A percentile compares a stretch with the other conserved stretches of the same genome.
phyloP scores from a whole-genome alignment of 1,139 yeast genomes.

The Sugiyamaella xylanicola region DNA sequence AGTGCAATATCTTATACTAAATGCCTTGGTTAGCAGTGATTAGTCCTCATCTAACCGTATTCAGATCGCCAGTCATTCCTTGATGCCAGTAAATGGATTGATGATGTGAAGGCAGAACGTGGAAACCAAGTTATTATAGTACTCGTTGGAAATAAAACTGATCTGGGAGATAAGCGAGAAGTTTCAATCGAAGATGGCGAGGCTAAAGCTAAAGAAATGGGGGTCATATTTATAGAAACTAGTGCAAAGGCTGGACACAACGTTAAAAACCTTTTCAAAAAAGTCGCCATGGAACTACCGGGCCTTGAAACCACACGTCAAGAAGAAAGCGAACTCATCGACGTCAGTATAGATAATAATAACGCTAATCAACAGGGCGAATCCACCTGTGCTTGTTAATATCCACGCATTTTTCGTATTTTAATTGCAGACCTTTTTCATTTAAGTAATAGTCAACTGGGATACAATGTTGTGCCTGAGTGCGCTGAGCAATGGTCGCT shows the following conservation, averaged over 20 bases:
- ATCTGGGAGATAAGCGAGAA: slow-evolving; percentile 64
- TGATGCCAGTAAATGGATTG: slow-evolving; percentile 76
- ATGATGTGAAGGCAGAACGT: slow-evolving; percentile 76
- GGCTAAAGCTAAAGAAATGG: slow-evolving; percentile 71
- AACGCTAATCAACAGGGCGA: slow-evolving; percentile 12
- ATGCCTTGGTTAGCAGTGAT: not conserved
- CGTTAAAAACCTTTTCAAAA: slow-evolving; percentile 84
- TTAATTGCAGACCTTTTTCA: not conserved
- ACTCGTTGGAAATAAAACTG: slow-evolving; percentile 81
- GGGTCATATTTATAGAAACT: slow-evolving; percentile 86
- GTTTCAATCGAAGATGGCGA: slow-evolving; percentile 83
- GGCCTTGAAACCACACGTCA: slow-evolving; percentile 59
- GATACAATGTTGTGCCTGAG: too few species aligned
- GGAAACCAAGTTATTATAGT: slow-evolving; percentile 70
- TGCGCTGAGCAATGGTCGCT: too few species aligned
- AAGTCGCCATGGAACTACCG: slow-evolving; percentile 87
- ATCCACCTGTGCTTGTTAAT: slow-evolving; percentile 19
- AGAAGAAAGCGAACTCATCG: slow-evolving; percentile 49
- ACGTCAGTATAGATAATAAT: slow-evolving; percentile 53
- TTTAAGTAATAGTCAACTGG: too few species aligned
- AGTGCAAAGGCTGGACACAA: slow-evolving; percentile 95
- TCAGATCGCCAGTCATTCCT: slow-evolving; percentile 65
- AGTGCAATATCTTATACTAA: slow-evolving; percentile 31
- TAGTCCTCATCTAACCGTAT: slow-evolving; percentile 24
- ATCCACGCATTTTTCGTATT: not conserved